Conservation (phyloP, 805 yeast genomes). For the Babjeviella inositovora region DNA sequence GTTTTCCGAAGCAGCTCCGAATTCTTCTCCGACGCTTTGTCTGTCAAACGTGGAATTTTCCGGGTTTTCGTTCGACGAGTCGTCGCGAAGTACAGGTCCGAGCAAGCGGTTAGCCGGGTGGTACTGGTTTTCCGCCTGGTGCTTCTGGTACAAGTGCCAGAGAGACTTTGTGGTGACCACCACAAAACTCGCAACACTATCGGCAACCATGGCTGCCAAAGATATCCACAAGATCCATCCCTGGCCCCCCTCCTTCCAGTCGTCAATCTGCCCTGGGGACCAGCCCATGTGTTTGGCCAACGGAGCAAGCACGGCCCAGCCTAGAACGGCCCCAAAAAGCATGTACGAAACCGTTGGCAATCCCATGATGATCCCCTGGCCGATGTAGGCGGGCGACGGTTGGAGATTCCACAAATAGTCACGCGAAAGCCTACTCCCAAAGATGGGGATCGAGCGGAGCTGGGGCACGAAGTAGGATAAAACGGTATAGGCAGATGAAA, state of each 20-base stretch:
- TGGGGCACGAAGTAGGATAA: slow-evolving; percentile 60
- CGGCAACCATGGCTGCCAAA: slow-evolving; percentile 86
- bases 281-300: slow-evolving; percentile 52
- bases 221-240: slow-evolving; percentile 97
- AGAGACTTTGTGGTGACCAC: slow-evolving; percentile 37
- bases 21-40: background rate
- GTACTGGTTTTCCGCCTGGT: too few relatives aligned
- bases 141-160: slow-evolving; percentile 1
- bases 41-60: background rate
- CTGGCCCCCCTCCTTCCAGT: slow-evolving; percentile 88
- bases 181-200: slow-evolving; percentile 66
- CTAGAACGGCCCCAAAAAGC: slow-evolving; percentile 78
- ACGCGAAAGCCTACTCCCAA: slow-evolving; percentile 48
- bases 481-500: slow-evolving; percentile 63
- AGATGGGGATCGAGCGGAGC: slow-evolving; percentile 53
- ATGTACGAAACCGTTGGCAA: slow-evolving; percentile 78
- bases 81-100: too few relatives aligned
- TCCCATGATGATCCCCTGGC: slow-evolving; percentile 98
- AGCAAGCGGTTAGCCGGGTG: too few relatives aligned
- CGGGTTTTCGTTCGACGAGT: too few relatives aligned
- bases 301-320: slow-evolving; percentile 91
- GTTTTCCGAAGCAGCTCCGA: slow-evolving; percentile 4
- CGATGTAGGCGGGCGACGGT: slow-evolving; percentile 94
- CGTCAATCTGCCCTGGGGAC: slow-evolving; percentile 84
- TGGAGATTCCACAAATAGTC: slow-evolving; percentile 76